phyloP scores from a whole-genome alignment of 1,139 yeast genomes.

The Scheffersomyces titani region DNA sequence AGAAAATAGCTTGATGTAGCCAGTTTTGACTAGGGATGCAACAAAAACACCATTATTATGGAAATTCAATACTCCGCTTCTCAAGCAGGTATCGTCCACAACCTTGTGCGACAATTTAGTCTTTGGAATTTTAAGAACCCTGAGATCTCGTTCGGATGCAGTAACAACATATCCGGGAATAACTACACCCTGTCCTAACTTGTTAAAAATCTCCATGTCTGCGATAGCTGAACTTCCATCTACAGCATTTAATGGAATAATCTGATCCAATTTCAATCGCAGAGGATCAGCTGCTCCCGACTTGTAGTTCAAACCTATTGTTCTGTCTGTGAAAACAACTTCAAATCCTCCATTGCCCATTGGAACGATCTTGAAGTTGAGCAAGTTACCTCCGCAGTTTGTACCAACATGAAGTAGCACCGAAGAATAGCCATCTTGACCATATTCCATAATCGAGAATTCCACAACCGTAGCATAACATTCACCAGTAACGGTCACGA shows the following conservation, averaged over 20 bases:
- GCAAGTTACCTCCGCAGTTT: constrained; percentile 66
- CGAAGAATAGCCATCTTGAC: constrained; percentile 68
- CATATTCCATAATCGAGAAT: constrained; percentile 70
- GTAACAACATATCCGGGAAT: constrained; percentile 66
- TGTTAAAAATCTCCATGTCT: constrained; percentile 55
- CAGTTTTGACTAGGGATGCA: constrained; percentile 38
- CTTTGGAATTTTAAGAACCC: constrained; percentile 64
- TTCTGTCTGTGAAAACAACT: constrained; percentile 56
- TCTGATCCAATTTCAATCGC: constrained; percentile 50
- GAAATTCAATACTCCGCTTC: constrained; percentile 36
- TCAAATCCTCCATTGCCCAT: constrained; percentile 67
- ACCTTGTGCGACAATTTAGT: constrained; percentile 65
- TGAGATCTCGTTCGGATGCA: constrained; percentile 60
- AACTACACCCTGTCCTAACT: constrained; percentile 60
- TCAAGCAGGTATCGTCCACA: constrained; percentile 62
- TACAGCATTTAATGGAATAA: constrained; percentile 59
- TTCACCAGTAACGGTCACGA: constrained; percentile 37
- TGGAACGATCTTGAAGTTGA: constrained; percentile 70
- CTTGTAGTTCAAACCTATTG: constrained; percentile 41
- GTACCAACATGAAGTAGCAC: constrained; percentile 79
- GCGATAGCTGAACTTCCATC: constrained; percentile 71
- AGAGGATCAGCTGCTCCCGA: constrained; percentile 40
- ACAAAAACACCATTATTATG: constrained; percentile 35
- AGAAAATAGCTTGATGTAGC: constrained; percentile 39
- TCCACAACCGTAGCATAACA: constrained; percentile 62